Evolutionary conservation across 176 grass and related monocot genomes (phyloP), one percentile per base, ranked within the genome.

Genomic region (Echinochloa phyllopogon): DNA sequence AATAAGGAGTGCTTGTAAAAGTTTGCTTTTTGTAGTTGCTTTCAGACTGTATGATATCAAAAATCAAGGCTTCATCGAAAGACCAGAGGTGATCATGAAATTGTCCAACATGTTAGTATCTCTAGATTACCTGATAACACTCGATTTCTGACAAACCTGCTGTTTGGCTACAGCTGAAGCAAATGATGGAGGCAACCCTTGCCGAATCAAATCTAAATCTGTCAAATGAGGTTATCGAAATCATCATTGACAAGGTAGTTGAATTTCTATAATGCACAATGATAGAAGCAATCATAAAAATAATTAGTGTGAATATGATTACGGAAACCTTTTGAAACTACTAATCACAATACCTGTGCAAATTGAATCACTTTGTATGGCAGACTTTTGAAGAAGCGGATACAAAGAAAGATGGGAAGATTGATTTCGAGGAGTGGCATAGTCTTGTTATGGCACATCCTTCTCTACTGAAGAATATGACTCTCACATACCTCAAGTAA

Each of bases 1-100:
- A 53, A 74, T 15, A 36, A 40, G 6, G 4, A 44, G 10, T 63
- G n/a, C 42, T 83, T 74, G 41, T 21, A 40, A 21, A 53, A 29
- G n/a, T 56, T 61, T 29, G 8, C 4, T 15, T 77, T 65, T 42
- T 80, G 39, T 77, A 94, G 89, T 94, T 91, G 81, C 87, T 38
- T 94, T 94, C 82, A 73, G 60, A 60, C 60, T 87, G 24, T 94
- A 92, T 76, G 87, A 94, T 89, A 77, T 94, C 77, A 92, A 92
- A 78, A 88, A 92, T 21, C 89, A 89, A 79, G 89, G 89, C 14
- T 92, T 89, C 65, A 94, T 94, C 57, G 73, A 92, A 77, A 82
- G 81, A 64, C 73, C 79, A 21, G 89, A 94, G 89, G 89, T 94
- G 79, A 13, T 69, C 43, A 20, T 17, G 6, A 33, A 3, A 51